phyloP scores from a whole-genome alignment of 2,329 filamentous ascomycete genomes.

The Monosporascus sp. region DNA sequence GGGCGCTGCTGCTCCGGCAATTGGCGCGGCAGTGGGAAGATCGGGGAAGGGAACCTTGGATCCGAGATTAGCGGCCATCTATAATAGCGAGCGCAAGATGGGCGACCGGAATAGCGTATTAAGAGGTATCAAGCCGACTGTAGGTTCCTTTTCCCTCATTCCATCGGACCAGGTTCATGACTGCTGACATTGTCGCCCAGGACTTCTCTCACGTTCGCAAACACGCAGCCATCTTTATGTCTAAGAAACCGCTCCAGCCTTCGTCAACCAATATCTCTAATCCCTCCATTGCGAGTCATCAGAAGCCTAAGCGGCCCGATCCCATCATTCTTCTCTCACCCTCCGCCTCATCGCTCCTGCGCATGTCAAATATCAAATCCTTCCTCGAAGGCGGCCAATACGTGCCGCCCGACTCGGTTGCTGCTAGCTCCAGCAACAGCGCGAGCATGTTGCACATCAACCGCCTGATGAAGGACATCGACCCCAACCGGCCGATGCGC shows the following conservation, averaged over 20 bases:
- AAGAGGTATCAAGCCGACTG: constrained; percentile 81
- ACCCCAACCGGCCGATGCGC: constrained; percentile 67
- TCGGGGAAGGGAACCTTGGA: constrained; percentile 66
- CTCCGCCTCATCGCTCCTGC: constrained; percentile 87
- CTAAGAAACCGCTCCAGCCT: constrained; percentile 46
- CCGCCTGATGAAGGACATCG: constrained; percentile 67
- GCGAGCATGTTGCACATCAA: constrained; percentile 82
- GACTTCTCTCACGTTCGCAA: constrained; percentile 95
- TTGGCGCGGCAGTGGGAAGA: constrained; percentile 41
- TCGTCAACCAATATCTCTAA: constrained; percentile 32
- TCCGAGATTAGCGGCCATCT: constrained; percentile 79
- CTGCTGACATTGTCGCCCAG: constrained; percentile 38
- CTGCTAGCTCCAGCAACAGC: constrained; percentile 55
- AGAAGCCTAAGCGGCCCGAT: constrained; percentile 53
- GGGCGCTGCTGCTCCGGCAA: constrained; percentile 34
- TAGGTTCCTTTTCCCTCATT: constrained; percentile 38
- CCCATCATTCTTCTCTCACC: constrained; percentile 97
- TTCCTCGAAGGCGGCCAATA: constrained; percentile 87
- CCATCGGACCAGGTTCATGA: not conserved
- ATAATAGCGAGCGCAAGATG: constrained; percentile 84
- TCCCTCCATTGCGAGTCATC: constrained; percentile 48
- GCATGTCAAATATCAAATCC: constrained; percentile 91
- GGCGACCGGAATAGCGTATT: constrained; percentile 88
- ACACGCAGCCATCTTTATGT: constrained; percentile 71
- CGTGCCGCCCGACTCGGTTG: constrained; percentile 62